Conservation (phyloP, 208 protist genomes). For the Balamuthia mandrillaris region DNA sequence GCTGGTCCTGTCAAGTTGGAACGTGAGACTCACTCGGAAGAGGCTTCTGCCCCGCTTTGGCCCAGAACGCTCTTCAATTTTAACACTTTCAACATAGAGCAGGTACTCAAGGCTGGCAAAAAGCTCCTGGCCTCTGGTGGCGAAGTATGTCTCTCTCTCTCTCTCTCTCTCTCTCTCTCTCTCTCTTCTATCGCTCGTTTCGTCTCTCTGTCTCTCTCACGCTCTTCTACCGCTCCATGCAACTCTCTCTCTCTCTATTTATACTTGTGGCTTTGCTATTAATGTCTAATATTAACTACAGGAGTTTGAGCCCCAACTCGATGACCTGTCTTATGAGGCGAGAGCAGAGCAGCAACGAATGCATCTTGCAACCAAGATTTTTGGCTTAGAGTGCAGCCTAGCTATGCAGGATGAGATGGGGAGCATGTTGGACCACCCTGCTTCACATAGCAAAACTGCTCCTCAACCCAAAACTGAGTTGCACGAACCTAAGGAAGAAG, state of each 20-base stretch:
- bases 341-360: background rate
- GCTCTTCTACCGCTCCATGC: too few relatives aligned
- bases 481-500: background rate
- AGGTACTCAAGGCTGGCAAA: conserved; percentile 52
- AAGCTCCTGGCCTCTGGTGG: conserved; percentile 53
- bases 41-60: too few relatives aligned
- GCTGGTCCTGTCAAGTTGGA: too few relatives aligned
- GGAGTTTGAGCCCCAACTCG: too few relatives aligned
- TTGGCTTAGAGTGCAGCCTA: background rate
- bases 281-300: too few relatives aligned
- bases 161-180: background rate
- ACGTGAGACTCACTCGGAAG: too few relatives aligned
- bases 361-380: background rate
- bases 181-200: background rate
- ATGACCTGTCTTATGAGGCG: background rate
- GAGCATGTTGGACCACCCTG: background rate
- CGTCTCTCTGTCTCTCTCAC: too few relatives aligned
- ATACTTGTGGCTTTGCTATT: too few relatives aligned
- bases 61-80: conserved; percentile 47
- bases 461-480: background rate
- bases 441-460: background rate
- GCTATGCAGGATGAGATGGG: background rate
- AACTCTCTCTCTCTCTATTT: too few relatives aligned
- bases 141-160: background rate
- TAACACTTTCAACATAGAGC: conserved; percentile 56